Conservation (phyloP, 768 basidiomycete species). For the Lyophyllum atratum region DNA sequence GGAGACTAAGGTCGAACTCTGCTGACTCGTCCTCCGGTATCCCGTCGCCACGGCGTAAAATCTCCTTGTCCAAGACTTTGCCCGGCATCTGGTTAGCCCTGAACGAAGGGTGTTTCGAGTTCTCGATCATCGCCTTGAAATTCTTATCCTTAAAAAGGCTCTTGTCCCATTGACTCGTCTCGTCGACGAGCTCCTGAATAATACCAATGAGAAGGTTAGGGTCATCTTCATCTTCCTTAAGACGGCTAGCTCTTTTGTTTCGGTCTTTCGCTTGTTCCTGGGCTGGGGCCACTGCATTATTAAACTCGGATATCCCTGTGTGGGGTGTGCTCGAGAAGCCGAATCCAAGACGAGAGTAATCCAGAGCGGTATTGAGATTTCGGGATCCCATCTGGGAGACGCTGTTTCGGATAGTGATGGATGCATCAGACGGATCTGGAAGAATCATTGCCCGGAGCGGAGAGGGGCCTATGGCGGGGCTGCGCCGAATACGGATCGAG, state of each 20-base stretch:
- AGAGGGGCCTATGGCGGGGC: constrained; percentile 45
- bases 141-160: constrained; percentile 48
- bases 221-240: constrained; percentile 20
- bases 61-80: neutral
- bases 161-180: constrained; percentile 52
- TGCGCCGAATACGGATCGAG: constrained; percentile 31
- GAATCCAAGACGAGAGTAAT: constrained; percentile 19
- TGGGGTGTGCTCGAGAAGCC: constrained; percentile 14
- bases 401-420: constrained; percentile 8
- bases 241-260: neutral
- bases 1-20: constrained; percentile 23
- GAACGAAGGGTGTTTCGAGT: constrained; percentile 21
- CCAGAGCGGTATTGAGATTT: constrained; percentile 1
- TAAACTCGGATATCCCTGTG: neutral
- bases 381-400: constrained; percentile 1
- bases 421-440: constrained; percentile 29
- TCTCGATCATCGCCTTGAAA: constrained; percentile 46
- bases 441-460: constrained; percentile 47
- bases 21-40: constrained; percentile 12
- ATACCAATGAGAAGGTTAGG: constrained; percentile 39
- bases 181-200: constrained; percentile 50
- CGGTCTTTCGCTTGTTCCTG: neutral
- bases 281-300: neutral
- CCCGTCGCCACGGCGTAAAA: neutral
- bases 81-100: neutral